Conservation (phyloP, 176 grass and related monocot species). For the Aegilops tauschii region DNA sequence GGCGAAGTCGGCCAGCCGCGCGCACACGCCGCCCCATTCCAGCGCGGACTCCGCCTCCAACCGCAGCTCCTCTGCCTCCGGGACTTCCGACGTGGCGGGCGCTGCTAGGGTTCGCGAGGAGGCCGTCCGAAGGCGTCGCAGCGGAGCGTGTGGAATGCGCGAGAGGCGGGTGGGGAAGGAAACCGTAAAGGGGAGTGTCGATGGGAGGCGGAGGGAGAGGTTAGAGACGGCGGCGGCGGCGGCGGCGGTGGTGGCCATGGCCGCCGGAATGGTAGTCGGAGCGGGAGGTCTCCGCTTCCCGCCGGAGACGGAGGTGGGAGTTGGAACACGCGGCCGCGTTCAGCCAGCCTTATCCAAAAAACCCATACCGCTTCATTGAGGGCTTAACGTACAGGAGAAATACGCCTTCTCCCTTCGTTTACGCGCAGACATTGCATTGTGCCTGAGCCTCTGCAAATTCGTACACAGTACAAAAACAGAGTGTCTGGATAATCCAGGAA, state of each 20-base stretch:
- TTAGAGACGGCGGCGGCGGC: background rate
- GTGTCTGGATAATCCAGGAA: background rate
- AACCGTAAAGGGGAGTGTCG: background rate
- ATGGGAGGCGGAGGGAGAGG: background rate
- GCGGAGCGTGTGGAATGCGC: background rate
- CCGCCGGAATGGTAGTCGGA: background rate
- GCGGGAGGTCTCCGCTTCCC: constrained; percentile 15
- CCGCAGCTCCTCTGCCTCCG: constrained; percentile 36
- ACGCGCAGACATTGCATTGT: accelerated
- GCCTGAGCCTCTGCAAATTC: background rate
- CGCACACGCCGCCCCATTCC: constrained; percentile 52
- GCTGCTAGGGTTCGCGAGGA: background rate
- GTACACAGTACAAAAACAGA: too few relatives aligned
- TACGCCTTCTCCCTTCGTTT: background rate
- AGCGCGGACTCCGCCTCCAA: constrained; percentile 48
- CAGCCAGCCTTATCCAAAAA: constrained; percentile 4
- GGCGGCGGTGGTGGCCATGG: constrained; percentile 7
- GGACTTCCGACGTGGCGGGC: background rate
- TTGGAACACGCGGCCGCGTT: background rate
- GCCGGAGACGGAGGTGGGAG: constrained; percentile 7
- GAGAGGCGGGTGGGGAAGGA: background rate
- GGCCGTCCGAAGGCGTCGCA: background rate
- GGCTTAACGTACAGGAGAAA: accelerated
- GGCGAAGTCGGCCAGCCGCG: constrained; percentile 41
- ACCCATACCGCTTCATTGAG: background rate